phyloP scores from a whole-genome alignment of 2,329 filamentous ascomycete species.

The Botryotinia calthae region DNA sequence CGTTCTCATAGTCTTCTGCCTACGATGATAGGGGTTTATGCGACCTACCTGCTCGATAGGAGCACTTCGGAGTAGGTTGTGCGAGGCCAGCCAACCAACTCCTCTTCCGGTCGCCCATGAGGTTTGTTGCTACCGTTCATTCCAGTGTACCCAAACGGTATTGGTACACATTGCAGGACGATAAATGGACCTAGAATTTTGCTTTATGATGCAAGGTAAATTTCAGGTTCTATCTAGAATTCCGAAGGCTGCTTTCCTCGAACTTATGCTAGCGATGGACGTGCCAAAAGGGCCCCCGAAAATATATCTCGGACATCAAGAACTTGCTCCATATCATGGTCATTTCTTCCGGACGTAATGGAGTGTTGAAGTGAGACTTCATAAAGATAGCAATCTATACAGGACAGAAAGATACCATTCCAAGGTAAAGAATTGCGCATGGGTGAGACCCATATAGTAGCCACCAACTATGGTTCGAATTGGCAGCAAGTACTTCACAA shows the following conservation, averaged over 20 bases:
- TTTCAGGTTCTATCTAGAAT: not conserved
- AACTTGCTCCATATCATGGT: not conserved
- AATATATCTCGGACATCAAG: too few relatives aligned
- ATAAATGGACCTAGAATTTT: not conserved
- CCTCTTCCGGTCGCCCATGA: not conserved
- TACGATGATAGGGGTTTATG: not conserved
- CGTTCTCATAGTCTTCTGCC: not conserved
- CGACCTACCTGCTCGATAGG: not conserved
- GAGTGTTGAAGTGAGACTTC: not conserved
- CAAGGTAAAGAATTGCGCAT: not conserved
- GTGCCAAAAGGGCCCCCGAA: not conserved
- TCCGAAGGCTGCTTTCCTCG: not conserved
- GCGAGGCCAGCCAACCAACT: not conserved
- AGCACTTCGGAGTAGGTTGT: not conserved
- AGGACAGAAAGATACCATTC: not conserved
- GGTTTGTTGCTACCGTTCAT: not conserved
- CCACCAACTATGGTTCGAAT: not conserved
- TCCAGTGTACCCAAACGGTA: too few relatives aligned
- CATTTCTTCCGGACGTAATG: not conserved
- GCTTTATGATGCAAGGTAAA: not conserved
- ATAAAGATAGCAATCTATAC: too few relatives aligned
- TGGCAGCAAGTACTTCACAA: not conserved
- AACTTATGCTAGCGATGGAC: not conserved
- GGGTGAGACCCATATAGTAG: not conserved
- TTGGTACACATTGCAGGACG: not conserved